Evolutionary conservation across 495 filamentous ascomycete genomes (phyloP).

Genomic region (Neurospora pannonica): DNA sequence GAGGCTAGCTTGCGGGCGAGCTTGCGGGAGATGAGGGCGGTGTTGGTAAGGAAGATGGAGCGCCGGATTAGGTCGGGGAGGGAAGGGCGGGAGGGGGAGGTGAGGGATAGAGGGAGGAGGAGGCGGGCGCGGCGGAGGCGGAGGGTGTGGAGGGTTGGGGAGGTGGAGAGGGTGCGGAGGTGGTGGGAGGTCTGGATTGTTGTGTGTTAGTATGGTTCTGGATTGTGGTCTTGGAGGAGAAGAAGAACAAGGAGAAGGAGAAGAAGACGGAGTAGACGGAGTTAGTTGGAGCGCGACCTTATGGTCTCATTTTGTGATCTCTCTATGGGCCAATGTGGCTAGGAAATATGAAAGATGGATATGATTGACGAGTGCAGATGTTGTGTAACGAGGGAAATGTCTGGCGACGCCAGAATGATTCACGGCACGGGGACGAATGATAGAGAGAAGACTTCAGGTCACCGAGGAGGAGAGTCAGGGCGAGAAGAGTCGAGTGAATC

Average conservation of each 20-base stretch:
- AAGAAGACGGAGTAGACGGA: not conserved
- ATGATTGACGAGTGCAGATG: not conserved
- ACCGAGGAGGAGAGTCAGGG: not conserved
- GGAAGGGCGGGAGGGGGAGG: constrained; percentile 42
- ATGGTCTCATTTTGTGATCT: too few relatives aligned
- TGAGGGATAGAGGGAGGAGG: constrained; percentile 37
- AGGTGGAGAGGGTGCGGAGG: constrained; percentile 42
- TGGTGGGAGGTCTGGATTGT: constrained; percentile 42
- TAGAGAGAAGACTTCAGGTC: constrained; percentile 4
- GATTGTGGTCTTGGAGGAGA: not conserved
- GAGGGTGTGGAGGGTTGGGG: constrained; percentile 45
- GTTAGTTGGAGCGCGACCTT: too few relatives aligned
- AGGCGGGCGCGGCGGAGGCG: constrained; percentile 44
- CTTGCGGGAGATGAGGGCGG: constrained; percentile 41
- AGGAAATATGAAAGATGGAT: not conserved
- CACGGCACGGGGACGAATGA: constrained; percentile 1
- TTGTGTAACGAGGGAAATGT: not conserved
- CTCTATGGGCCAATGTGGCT: not conserved
- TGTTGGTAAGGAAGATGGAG: constrained; percentile 51
- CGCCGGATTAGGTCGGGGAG: constrained; percentile 40
- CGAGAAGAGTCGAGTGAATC: not conserved
- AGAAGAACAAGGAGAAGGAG: not conserved
- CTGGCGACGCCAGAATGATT: not conserved
- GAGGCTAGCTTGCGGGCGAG: constrained; percentile 43
- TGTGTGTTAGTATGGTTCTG: not conserved